Evolutionary conservation across 768 basidiomycete species (phyloP).

Genomic region (Boletus sensibilis): DNA sequence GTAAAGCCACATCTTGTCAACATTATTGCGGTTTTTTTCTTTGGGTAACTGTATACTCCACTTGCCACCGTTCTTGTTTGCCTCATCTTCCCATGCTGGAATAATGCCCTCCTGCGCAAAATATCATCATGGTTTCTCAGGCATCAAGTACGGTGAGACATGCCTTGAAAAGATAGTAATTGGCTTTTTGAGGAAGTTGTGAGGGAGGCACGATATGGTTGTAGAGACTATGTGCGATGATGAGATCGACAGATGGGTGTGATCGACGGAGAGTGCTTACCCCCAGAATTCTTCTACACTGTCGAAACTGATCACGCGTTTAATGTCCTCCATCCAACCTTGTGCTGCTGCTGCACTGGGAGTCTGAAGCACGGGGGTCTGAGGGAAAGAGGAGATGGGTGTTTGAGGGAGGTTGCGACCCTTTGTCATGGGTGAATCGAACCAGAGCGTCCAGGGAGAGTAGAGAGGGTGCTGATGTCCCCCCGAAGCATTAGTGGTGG

Average conservation of each 20-base stretch:
- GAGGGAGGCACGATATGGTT: conserved; percentile 98
- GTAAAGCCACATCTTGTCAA: conserved; percentile 98
- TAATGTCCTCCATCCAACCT: conserved; percentile 99
- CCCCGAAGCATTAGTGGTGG: not conserved
- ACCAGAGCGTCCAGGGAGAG: conserved; percentile 97
- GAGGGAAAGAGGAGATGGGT: conserved; percentile 72
- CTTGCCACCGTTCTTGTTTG: conserved; percentile 96
- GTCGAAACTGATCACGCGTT: conserved; percentile 92
- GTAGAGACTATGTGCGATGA: conserved; percentile 60
- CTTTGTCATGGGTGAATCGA: conserved; percentile 92
- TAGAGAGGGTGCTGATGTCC: conserved; percentile 80
- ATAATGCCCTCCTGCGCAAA: conserved; percentile 81
- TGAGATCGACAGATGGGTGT: conserved; percentile 7
- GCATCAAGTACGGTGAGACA: conserved; percentile 20
- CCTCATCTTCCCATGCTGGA: conserved; percentile 96
- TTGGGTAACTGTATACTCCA: conserved; percentile 98
- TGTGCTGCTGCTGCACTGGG: conserved; percentile 71
- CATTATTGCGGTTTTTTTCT: conserved; percentile 81
- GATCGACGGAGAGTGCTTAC: conserved; percentile 43
- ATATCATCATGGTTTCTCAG: conserved; percentile 5
- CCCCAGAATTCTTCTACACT: conserved; percentile 99
- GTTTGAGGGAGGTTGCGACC: conserved; percentile 86
- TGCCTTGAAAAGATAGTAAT: conserved; percentile 98
- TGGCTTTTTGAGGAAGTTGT: conserved; percentile 90
- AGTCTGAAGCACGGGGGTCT: conserved; percentile 70